These are phyloP conservation scores for Amanita pseudoporphyria DNA, from an alignment of 768 basidiomycete species.

Conservation along the genomic window DNA sequence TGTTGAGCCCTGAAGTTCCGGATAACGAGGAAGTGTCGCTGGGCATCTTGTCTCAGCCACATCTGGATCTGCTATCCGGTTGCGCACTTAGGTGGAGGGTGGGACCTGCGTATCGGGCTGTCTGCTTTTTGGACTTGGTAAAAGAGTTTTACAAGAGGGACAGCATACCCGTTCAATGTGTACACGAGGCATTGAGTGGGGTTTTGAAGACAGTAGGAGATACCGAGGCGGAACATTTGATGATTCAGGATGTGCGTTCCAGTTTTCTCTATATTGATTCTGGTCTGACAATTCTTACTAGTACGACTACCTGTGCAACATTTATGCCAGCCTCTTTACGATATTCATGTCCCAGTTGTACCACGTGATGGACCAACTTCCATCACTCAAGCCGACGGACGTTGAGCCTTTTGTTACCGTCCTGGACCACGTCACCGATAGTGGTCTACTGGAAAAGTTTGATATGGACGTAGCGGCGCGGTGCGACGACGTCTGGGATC, in stretches of 20 bases:
- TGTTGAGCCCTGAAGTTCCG: slow-evolving; percentile 86
- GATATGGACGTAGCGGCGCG: slow-evolving; percentile 66
- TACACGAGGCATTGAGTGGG: slow-evolving; percentile 78
- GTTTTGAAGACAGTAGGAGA: slow-evolving; percentile 66
- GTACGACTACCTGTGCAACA: slow-evolving; percentile 58
- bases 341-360: slow-evolving; percentile 80
- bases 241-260: slow-evolving; percentile 65
- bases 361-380: slow-evolving; percentile 71
- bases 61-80: slow-evolving; percentile 79
- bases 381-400: slow-evolving; percentile 63
- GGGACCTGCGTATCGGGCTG: slow-evolving; percentile 63
- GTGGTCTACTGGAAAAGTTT: slow-evolving; percentile 61
- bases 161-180: slow-evolving; percentile 90
- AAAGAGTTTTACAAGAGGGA: slow-evolving; percentile 81
- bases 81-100: slow-evolving; percentile 90
- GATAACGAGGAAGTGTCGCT: slow-evolving; percentile 94
- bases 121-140: slow-evolving; percentile 80
- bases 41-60: slow-evolving; percentile 72
- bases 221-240: slow-evolving; percentile 67
- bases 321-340: slow-evolving; percentile 73
- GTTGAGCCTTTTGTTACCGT: slow-evolving; percentile 55
- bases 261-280: slow-evolving; percentile 7
- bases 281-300: slow-evolving; percentile 18
- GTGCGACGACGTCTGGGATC: slow-evolving; percentile 56
- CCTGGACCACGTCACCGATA: slow-evolving; percentile 62